A percentile compares a stretch with the other conserved stretches of the same genome.
These are phyloP conservation scores for Aspergillus pseudoviridinutans DNA, from an alignment of 2,329 filamentous ascomycete genomes.

Conservation along the genomic window DNA sequence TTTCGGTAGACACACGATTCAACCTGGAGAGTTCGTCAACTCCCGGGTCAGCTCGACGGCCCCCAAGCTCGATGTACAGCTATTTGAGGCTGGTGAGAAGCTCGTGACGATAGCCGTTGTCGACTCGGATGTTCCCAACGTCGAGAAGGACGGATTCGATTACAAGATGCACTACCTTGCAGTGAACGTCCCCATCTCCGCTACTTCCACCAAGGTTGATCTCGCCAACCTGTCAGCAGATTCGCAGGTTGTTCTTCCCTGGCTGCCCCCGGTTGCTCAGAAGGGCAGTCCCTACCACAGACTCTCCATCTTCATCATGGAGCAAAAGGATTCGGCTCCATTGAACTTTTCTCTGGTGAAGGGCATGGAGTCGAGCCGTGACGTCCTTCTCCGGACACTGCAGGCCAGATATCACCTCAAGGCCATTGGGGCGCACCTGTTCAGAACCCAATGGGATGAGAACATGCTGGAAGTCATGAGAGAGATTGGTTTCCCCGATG, in stretches of 20 bases:
- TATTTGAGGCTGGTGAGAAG: conserved; percentile 76
- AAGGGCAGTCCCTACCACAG: conserved; percentile 92
- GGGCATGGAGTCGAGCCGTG: conserved; percentile 49
- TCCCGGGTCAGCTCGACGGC: conserved; percentile 68
- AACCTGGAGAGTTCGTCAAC: conserved; percentile 74
- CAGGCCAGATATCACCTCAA: conserved; percentile 64
- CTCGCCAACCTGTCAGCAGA: conserved; percentile 58
- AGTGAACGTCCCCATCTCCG: conserved; percentile 64
- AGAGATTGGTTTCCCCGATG: conserved; percentile 67
- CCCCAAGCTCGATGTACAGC: conserved; percentile 75
- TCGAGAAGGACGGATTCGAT: conserved; percentile 69
- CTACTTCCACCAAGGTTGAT: conserved; percentile 59
- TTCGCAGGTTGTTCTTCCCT: conserved; percentile 68
- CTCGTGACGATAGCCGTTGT: conserved; percentile 81
- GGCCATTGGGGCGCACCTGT: conserved; percentile 79
- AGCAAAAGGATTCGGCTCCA: conserved; percentile 63
- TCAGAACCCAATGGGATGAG: conserved; percentile 87
- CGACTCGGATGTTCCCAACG: conserved; percentile 83
- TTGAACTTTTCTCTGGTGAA: conserved; percentile 59
- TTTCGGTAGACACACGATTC: conserved; percentile 67
- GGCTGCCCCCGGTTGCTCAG: conserved; percentile 81
- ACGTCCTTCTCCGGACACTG: conserved; percentile 75
- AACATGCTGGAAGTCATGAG: conserved; percentile 83
- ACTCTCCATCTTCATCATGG: conserved; percentile 74
- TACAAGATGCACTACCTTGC: conserved; percentile 87